A percentile compares a stretch with the other conserved stretches of the same genome.
These are phyloP conservation scores for Nicotiana sylvestris DNA, from an alignment of 257 asterid species.

Conservation along the genomic window DNA sequence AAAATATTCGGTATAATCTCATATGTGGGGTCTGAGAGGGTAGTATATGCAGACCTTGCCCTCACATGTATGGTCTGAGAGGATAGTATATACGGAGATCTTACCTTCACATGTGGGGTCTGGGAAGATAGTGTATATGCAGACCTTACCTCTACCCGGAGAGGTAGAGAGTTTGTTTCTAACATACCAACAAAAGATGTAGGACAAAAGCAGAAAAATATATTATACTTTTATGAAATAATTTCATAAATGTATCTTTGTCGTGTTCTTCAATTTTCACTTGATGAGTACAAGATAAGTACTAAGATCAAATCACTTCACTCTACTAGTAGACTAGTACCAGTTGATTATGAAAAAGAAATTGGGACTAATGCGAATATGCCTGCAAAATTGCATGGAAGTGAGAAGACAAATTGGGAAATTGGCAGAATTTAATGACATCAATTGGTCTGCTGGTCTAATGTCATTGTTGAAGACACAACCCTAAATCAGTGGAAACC, in stretches of 20 bases:
- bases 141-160: no score
- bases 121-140: no score
- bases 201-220: background rate
- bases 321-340: no score
- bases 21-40: no score
- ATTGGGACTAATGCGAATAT: background rate
- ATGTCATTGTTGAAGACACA: background rate
- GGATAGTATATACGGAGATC: no score
- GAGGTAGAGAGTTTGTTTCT: no score
- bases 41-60: no score
- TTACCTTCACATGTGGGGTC: no score
- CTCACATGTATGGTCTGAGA: no score
- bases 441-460: background rate
- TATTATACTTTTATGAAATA: background rate
- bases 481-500: background rate
- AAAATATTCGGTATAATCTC: background rate
- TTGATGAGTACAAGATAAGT: background rate
- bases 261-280: background rate
- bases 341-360: background rate
- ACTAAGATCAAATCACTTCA: background rate
- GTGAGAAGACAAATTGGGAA: background rate
- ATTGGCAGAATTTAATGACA: background rate
- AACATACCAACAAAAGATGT: background rate
- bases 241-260: background rate
- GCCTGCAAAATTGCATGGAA: background rate